Base-by-base conservation (phyloP, 306 rosid genomes). In the Astragalus membranaceus region DNA sequence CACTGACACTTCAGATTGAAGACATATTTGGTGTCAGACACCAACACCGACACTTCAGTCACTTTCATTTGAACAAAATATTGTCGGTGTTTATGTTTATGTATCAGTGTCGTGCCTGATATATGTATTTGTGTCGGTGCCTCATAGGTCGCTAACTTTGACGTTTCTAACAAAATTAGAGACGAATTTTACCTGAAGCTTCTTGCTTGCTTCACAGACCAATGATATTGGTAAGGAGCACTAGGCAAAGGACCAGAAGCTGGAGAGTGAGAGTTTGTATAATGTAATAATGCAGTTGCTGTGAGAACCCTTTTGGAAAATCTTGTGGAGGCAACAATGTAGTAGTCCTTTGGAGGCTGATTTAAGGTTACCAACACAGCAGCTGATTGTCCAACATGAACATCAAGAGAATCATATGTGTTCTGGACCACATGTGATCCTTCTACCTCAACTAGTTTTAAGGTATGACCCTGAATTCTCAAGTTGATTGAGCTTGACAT, bases 181-280 rank as follows among this genome's bases (percentile, higher is more conserved):
- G 30, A 26, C 30, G 30, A 26, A 26, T 26, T 26, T 26, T 26
- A 94, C 98, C 95, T 88, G 85, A 64, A 86, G 82, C 88, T 86
- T 87, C 97, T 89, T 30, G 97, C 96, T 85, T 95, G 97, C 86
- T 78, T 52, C 80, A 91, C 74, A 65, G 99, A 94, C 96, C 99
- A 94, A 39, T 86, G 84, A 17, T 84, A 75, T 74, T 81, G 78
- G 56, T 67, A 47, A 13, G 97, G 97, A 58, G 91, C 81, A 60
- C 84, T 83, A 49, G 99, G 97, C 72, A 86, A 44, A 57, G 96
- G 89, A 64, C 97, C 95, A 50, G 92, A 85, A 79, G 82, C 88
- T 0, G 88, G 82, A 57, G 92, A 78, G 30, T 82, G 88, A 73
- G 99, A 94, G 78, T 87, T 94, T n/a, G 92, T 23, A 57, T 94